Evolutionary conservation across 2,329 filamentous ascomycete species (phyloP), one percentile per base, ranked within the genome.

Genomic region (Alternaria postmessia): DNA sequence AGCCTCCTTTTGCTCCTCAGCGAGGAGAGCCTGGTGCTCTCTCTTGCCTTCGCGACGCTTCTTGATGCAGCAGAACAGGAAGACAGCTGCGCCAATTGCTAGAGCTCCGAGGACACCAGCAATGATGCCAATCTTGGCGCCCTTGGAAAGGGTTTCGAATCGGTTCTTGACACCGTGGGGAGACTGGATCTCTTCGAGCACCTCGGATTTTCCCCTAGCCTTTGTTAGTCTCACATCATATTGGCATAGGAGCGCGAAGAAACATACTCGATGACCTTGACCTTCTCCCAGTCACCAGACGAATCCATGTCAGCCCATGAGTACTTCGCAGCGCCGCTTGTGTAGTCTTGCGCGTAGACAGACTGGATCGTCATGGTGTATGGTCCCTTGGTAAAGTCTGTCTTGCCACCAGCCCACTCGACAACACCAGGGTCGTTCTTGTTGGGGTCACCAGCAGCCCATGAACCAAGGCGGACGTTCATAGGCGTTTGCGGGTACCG

Each of bases 301-400:
- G 59, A 11, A 39, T 68, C 65, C 62, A 66, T 70, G 61, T 63
- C 48, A 26, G 82, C 82, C 69, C 87, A 93, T 46, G 84, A 78
- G 74, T 93, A 94, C 68, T 87, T 85, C 67, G 87, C 87, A 47
- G 80, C 83, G 1, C 88, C 83, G 1, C 88, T 87, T 51, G 82
- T 85, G 71, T 85, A 86, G 79, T 86, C 87, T 63, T 79, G 71
- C 54, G 85, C 82, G 30, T 82, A 81, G 34, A 87, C 79, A 30
- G 83, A 87, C 82, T 91, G 86, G 65, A 94, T 85, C 61, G 86
- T 88, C 91, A 94, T 94, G 69, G 84, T 88, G 81, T 87, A 94
- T 0, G 91, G 91, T 0, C 82, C 89, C 26, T 86, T 72, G 51
- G 76, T 74, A 76, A 89, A 94, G 75, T 93, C 84, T 42, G 90